Evolutionary conservation across 805 yeast genomes (phyloP).

Genomic region (Scheffersomyces lignosus): DNA sequence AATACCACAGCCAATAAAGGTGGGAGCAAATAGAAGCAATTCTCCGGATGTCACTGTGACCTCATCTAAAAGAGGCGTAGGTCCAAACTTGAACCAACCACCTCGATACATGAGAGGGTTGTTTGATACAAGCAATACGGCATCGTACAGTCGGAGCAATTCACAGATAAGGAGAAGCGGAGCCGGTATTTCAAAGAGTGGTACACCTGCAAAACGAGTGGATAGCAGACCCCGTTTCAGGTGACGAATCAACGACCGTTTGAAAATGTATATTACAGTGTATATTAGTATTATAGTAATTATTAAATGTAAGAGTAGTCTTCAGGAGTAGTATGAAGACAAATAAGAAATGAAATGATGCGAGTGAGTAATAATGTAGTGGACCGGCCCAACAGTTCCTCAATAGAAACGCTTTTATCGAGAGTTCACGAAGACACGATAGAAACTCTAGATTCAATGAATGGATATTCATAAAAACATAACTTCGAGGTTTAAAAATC

Average conservation of each 20-base stretch:
- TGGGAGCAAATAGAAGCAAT: background rate
- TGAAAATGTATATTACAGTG: background rate
- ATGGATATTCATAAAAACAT: too few relatives aligned
- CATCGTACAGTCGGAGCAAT: background rate
- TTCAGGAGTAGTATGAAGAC: too few relatives aligned
- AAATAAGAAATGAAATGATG: constrained; percentile 24
- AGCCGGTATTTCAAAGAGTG: background rate
- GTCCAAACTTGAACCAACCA: constrained; percentile 44
- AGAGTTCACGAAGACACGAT: too few relatives aligned
- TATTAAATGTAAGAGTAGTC: too few relatives aligned
- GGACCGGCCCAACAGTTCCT: too few relatives aligned
- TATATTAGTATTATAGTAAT: background rate
- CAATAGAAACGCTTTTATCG: too few relatives aligned
- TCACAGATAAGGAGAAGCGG: background rate
- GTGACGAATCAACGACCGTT: too few relatives aligned
- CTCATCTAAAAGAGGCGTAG: constrained; percentile 4
- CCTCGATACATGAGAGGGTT: constrained; percentile 44
- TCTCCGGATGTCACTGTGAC: background rate
- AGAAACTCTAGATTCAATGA: too few relatives aligned
- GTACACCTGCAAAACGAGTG: background rate
- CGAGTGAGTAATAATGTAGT: too few relatives aligned
- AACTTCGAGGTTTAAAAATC: too few relatives aligned
- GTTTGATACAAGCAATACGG: constrained; percentile 20
- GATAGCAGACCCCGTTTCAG: background rate
- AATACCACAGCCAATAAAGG: constrained; percentile 19